Percentiles rank a stretch among this genome's conserved stretches.
Evolutionary conservation across 768 basidiomycete species (phyloP).

Genomic region (Pholiota microspora): DNA sequence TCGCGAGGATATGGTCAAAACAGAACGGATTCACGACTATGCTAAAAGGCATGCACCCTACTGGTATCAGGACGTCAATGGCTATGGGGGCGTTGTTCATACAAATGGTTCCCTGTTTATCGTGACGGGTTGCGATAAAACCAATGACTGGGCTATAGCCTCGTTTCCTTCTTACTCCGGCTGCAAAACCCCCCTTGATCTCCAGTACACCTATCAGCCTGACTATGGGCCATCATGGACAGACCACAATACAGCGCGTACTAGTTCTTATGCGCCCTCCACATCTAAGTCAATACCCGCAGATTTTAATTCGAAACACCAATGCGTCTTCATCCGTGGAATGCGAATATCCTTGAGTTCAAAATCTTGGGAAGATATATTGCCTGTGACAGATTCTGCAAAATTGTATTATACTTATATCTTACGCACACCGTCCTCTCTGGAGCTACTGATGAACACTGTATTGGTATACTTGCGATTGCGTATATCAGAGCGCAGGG

Average conservation of each 20-base stretch:
- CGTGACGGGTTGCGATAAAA: constrained; percentile 9
- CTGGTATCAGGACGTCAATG: constrained; percentile 6
- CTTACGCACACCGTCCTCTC: background rate
- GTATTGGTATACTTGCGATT: constrained; percentile 4
- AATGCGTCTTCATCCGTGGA: constrained; percentile 13
- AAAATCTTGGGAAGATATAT: constrained; percentile 5
- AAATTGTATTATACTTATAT: constrained; percentile 9
- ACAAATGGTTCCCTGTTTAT: constrained; percentile 14
- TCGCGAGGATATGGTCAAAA: background rate
- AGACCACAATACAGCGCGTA: constrained; percentile 5
- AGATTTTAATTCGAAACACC: background rate
- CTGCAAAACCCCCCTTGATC: background rate
- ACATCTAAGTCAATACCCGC: background rate
- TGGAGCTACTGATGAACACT: background rate
- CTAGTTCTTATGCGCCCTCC: constrained; percentile 1
- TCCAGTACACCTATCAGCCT: constrained; percentile 3
- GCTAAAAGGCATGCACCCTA: background rate
- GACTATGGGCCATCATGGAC: constrained; percentile 4
- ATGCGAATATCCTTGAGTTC: constrained; percentile 11
- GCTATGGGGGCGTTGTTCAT: constrained; percentile 33
- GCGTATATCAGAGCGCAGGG: constrained; percentile 3
- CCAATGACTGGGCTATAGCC: constrained; percentile 4
- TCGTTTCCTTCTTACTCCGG: background rate
- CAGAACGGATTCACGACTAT: background rate
- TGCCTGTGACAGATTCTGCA: background rate